Conservation (phyloP, 176 grass and related monocot species). For the Avena atlantica region DNA sequence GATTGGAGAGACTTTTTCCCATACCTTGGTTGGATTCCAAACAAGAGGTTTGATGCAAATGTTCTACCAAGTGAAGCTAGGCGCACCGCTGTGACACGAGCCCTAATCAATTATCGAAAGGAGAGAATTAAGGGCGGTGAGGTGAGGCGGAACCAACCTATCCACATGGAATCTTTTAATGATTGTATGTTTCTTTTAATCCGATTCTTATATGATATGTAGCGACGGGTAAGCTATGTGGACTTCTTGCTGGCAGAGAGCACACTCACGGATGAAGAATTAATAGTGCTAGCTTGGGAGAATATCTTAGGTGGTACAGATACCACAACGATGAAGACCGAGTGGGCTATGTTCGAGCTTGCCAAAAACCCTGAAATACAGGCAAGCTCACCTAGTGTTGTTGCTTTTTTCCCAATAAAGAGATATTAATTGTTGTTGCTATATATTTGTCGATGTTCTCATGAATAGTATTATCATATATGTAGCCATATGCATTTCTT, state of each 20-base stretch:
- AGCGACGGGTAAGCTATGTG: slow-evolving; percentile 69
- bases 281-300: slow-evolving; percentile 71
- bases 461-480: too few relatives aligned
- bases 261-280: slow-evolving; percentile 63
- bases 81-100: slow-evolving; percentile 53
- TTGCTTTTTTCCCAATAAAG: background rate
- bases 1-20: slow-evolving; percentile 98
- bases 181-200: background rate
- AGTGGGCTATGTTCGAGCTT: slow-evolving; percentile 93
- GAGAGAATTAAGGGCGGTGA: slow-evolving; percentile 55
- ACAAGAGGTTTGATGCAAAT: slow-evolving; percentile 62
- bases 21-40: slow-evolving; percentile 82
- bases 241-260: slow-evolving; percentile 70
- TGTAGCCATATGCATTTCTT: background rate
- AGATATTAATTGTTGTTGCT: background rate
- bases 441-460: too few relatives aligned
- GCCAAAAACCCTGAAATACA: slow-evolving; percentile 66
- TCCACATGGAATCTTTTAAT: background rate
- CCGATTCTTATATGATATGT: background rate
- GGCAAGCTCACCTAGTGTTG: slow-evolving; percentile 21
- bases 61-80: slow-evolving; percentile 48
- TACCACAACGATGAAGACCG: slow-evolving; percentile 68
- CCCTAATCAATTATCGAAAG: slow-evolving; percentile 71
- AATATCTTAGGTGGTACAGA: slow-evolving; percentile 70
- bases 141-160: slow-evolving; percentile 68